phyloP scores from a whole-genome alignment of 2,329 filamentous ascomycete species.

The Paecilomyces variotii region DNA sequence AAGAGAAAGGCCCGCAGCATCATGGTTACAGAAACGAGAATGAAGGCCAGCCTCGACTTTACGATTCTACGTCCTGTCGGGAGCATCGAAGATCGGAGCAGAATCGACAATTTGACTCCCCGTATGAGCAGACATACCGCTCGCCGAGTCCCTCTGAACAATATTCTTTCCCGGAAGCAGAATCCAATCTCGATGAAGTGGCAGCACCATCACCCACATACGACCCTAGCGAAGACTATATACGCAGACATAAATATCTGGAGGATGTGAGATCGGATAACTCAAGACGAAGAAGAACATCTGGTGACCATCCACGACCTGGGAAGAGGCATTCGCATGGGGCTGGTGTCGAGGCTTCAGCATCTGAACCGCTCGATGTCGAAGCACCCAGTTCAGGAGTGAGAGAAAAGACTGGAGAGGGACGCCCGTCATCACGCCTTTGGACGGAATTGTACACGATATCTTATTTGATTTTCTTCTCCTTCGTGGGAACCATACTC shows the following conservation, averaged over 20 bases:
- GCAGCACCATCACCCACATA: conserved; percentile 33
- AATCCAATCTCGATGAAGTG: conserved; percentile 20
- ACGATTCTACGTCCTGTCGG: neutral
- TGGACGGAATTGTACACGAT: conserved; percentile 49
- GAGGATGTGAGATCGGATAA: conserved; percentile 30
- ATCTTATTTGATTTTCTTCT: conserved; percentile 72
- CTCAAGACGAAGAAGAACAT: conserved; percentile 7
- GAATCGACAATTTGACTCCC: neutral
- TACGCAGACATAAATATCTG: conserved; percentile 33
- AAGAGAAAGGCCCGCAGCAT: neutral
- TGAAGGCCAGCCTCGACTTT: neutral
- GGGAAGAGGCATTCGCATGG: neutral
- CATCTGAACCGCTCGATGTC: neutral
- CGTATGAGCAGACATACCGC: neutral
- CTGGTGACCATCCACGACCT: neutral
- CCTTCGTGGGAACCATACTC: conserved; percentile 70
- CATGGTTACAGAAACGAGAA: neutral
- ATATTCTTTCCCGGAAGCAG: conserved; percentile 14
- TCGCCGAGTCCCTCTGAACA: neutral
- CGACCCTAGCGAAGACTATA: conserved; percentile 31
- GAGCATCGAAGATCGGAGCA: neutral
- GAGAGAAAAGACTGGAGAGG: neutral
- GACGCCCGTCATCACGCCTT: neutral
- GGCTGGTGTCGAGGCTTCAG: neutral
- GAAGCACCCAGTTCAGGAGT: neutral